These are phyloP conservation scores for Chytriomyces confervae DNA, from an alignment of 192 early-diverging fungal species.

Conservation along the genomic window DNA sequence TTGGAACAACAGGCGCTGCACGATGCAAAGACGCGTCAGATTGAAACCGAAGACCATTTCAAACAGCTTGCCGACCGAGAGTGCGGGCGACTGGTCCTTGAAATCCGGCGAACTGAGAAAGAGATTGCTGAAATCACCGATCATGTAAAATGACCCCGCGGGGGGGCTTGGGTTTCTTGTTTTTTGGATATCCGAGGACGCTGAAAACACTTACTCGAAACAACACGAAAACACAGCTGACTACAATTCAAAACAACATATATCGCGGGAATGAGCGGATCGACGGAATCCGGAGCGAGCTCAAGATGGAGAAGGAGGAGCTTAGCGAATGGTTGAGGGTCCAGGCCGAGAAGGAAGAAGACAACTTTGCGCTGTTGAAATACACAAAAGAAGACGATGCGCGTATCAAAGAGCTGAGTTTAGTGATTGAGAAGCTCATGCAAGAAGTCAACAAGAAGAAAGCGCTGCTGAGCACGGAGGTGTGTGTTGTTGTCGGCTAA, in stretches of 20 bases:
- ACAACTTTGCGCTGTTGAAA: conserved; percentile 61
- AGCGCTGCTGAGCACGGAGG: conserved; percentile 56
- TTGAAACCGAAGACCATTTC: conserved; percentile 67
- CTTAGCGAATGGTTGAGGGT: conserved; percentile 67
- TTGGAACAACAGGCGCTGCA: conserved; percentile 43
- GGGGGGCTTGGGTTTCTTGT: background rate
- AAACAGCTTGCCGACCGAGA: conserved; percentile 64
- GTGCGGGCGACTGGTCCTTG: conserved; percentile 53
- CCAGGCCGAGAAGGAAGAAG: conserved; percentile 66
- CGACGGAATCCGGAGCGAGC: conserved; percentile 55
- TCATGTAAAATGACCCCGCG: conserved; percentile 43
- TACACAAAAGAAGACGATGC: conserved; percentile 65
- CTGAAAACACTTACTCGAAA: background rate
- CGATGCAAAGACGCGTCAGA: conserved; percentile 63
- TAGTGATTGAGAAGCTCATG: conserved; percentile 64
- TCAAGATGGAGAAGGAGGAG: conserved; percentile 63
- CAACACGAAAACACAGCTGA: conserved; percentile 40
- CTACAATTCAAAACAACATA: conserved; percentile 60
- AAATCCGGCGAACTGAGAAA: conserved; percentile 60
- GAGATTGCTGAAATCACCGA: conserved; percentile 56
- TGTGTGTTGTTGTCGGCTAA: conserved; percentile 2
- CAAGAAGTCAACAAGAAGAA: conserved; percentile 65
- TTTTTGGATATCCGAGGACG: background rate
- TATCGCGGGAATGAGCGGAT: conserved; percentile 63
- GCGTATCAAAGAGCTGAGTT: conserved; percentile 59